These are phyloP conservation scores for Nicotiana paniculata DNA, from an alignment of 257 asterid species.

Conservation along the genomic window DNA sequence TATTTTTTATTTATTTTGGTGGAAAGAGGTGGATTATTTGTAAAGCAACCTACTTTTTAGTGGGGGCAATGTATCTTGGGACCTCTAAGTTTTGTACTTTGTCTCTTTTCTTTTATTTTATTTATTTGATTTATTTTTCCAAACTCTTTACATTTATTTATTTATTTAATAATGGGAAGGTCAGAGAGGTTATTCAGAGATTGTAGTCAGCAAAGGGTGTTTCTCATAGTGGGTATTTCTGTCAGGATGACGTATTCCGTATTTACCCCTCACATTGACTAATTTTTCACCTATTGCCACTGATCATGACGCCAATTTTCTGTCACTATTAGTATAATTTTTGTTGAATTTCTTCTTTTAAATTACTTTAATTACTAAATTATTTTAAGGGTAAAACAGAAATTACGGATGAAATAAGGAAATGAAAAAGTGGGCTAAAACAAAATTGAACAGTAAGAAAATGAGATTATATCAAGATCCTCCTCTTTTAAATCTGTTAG, in stretches of 20 bases:
- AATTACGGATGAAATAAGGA: background rate
- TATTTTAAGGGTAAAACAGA: background rate
- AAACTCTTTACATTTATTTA: background rate
- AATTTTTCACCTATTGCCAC: background rate
- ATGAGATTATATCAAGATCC: background rate
- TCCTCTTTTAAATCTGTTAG: background rate
- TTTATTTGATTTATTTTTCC: background rate
- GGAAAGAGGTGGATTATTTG: slow-evolving; percentile 7
- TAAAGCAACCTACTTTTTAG: slow-evolving; percentile 5
- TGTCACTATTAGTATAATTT: background rate
- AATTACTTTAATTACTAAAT: background rate
- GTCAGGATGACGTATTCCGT: background rate
- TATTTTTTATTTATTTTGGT: background rate
- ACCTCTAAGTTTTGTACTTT: slow-evolving; percentile 6
- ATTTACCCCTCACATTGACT: background rate
- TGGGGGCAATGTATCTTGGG: slow-evolving; percentile 2
- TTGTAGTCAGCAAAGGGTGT: slow-evolving; percentile 3
- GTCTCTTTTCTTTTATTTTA: background rate
- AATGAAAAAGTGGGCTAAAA: background rate
- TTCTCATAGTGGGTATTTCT: background rate
- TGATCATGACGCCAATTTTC: background rate
- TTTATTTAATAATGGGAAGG: background rate
- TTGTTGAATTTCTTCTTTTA: background rate
- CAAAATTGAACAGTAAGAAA: background rate
- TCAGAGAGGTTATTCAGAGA: background rate